Conservation (phyloP, 306 rosid species). For the Glycyrrhiza uralensis region DNA sequence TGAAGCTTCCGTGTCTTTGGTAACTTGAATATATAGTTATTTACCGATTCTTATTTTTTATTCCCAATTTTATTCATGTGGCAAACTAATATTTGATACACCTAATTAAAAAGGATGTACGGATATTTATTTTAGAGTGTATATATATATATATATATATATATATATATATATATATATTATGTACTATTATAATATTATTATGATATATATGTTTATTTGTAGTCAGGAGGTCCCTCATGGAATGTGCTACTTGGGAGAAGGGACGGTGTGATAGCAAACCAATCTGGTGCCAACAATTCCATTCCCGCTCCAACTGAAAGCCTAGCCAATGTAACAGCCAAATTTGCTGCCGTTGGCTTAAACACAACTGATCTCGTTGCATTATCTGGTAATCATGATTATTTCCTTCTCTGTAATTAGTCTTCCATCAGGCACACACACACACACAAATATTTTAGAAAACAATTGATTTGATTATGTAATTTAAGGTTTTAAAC, state of each 20-base stretch:
- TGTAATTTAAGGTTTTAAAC: too few species aligned
- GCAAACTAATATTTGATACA: neutral
- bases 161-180: neutral
- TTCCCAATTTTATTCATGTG: neutral
- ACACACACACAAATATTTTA: neutral
- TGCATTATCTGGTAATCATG: conserved; percentile 57
- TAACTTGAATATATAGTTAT: neutral
- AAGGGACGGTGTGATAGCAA: conserved; percentile 62
- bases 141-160: neutral
- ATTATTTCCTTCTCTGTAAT: neutral
- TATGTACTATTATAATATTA: neutral
- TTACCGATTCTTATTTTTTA: neutral
- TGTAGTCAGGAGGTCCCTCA: conserved; percentile 66
- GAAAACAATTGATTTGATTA: neutral
- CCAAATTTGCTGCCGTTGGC: conserved; percentile 63
- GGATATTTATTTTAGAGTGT: neutral
- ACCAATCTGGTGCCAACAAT: conserved; percentile 56
- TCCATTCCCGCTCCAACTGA: conserved; percentile 61
- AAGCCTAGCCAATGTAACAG: conserved; percentile 45
- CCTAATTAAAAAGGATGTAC: neutral
- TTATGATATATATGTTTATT: neutral
- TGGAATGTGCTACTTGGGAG: conserved; percentile 73
- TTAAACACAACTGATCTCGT: conserved; percentile 63
- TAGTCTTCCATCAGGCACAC: neutral
- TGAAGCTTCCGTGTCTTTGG: conserved; percentile 60